Base-by-base conservation (phyloP, 2,329 filamentous ascomycete species). In the Decorospora gaudefroyi region DNA sequence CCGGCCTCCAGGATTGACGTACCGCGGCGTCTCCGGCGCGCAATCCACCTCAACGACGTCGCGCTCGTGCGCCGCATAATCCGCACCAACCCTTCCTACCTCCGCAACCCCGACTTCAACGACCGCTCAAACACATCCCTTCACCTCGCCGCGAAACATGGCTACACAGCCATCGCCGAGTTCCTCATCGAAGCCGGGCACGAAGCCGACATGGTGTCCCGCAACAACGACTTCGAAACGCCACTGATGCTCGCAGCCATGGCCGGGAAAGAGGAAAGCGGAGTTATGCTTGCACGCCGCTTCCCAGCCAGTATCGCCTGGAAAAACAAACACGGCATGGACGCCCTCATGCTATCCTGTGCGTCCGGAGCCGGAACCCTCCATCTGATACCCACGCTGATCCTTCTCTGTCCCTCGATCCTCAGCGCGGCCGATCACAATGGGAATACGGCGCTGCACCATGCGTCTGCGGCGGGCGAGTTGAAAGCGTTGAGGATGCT, bases 381-480 rank as follows among this genome's bases (percentile, higher is more conserved):
- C 58, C 71, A 78, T 55, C 60, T 78, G 2, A 65, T 75, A 18
- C 65, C 65, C 8, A 65, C 64, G 25, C 54, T 72, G 21, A 67
- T 72, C 27, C 56, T 61, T 25, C 58, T 65, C 21, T 49, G 50
- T 11, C 61, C 67, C 35, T 49, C n/a, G 11, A 48, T 69, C 60
- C 53, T 67, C 42, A 42, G 51, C 43, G 28, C 68, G 55, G 25
- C 67, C 71, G 90, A 95, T 62, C 61, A 77, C 1, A 80, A 86
- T 45, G 90, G 90, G n/a, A 93, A 95, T 65, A 95, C 89, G 2
- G 87, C 89, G 0, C 75, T 95, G 29, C 90, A 95, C 71, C 90
- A 93, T 72, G 90, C 90, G 9, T 89, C 84, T 61, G 86, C 86
- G 31, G 88, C 88, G 60, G 90, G 90, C 1, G 87, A 92, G 57